A percentile compares a stretch with the other conserved stretches of the same genome.
Evolutionary conservation across 2,329 filamentous ascomycete genomes (phyloP).

Genomic region (Endoconidiophora laricicola): DNA sequence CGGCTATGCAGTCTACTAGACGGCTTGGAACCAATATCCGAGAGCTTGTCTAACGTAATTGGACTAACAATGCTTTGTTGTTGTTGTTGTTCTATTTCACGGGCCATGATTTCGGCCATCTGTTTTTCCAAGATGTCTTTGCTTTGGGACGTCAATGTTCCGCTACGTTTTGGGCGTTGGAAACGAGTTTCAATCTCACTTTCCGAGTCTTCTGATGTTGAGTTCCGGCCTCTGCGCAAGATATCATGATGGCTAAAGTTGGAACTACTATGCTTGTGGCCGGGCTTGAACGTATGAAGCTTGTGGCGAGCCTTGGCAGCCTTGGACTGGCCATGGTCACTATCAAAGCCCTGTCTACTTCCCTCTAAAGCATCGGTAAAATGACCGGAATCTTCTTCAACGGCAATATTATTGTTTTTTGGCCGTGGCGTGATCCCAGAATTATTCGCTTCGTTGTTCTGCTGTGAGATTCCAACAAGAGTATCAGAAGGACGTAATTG

Average conservation of each 20-base stretch:
- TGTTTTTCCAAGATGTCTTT: constrained; percentile 43
- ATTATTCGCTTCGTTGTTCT: constrained; percentile 17
- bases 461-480: constrained; percentile 19
- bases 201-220: constrained; percentile 44
- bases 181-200: constrained; percentile 32
- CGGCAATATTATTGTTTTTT: constrained; percentile 10
- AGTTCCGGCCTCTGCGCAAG: constrained; percentile 30
- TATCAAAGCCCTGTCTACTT: constrained; percentile 7
- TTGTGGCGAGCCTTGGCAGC: constrained; percentile 9
- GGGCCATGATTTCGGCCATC: constrained; percentile 43
- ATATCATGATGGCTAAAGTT: constrained; percentile 35
- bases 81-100: constrained; percentile 27
- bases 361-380: constrained; percentile 16
- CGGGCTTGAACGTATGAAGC: constrained; percentile 11
- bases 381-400: constrained; percentile 18
- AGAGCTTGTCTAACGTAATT: no score
- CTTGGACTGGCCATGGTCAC: constrained; percentile 9
- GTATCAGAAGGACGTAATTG: constrained; percentile 15
- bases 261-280: constrained; percentile 34
- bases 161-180: constrained; percentile 24
- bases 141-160: constrained; percentile 30
- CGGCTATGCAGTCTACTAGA: constrained; percentile 21
- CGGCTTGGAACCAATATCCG: constrained; percentile 15
- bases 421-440: constrained; percentile 15
- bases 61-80: background rate